Evolutionary conservation across 1,284 basidiomycete genomes (phyloP), one percentile per base, ranked within the genome.

Genomic region (Chondrostereum purpureum): DNA sequence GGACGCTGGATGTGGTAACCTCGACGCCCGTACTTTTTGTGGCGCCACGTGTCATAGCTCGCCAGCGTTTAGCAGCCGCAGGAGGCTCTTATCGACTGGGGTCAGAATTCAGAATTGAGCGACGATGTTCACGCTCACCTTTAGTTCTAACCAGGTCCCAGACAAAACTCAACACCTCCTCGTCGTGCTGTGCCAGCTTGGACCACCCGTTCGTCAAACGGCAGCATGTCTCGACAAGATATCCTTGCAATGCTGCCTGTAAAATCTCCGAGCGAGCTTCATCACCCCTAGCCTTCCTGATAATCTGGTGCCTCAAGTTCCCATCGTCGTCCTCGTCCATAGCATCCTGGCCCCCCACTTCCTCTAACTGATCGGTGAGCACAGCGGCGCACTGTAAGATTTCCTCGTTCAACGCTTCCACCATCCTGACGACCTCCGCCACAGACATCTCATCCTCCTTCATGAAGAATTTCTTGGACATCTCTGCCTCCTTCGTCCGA

Each of bases 381-480:
- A 52, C 43, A 14, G 61, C 55, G 8, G 58, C 53, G 13, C 44
- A 35, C 34, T 60, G 58, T 8, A 56, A 45, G 43, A 61, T 58
- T 37, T 57, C 58, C 5, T 54, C 49, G 46, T 61, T 63, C 4
- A 63, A 38, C 0, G 43, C 37, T 60, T n/a, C n/a, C n/a, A n/a
- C n/a, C n/a, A n/a, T n/a, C n/a, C n/a, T n/a, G n/a, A n/a, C n/a
- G n/a, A n/a, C 48, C n/a, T 52, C 50, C 19, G 47, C 44, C 11
- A 44, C 47, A n/a, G 49, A 42, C 22, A 46, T 39, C 13, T 24
- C 39, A 36, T 50, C 49, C 11, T 39, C 23, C 19, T n/a, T 39
- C 11, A 36, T 20, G n/a, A 51, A 33, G n/a, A 44, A 53, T 13
- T 14, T 36, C 33, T 53, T 44, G 21, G 45, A 42, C 13, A 36